Conservation (phyloP, 2,329 filamentous ascomycete species). For the Alternaria infectoria region DNA sequence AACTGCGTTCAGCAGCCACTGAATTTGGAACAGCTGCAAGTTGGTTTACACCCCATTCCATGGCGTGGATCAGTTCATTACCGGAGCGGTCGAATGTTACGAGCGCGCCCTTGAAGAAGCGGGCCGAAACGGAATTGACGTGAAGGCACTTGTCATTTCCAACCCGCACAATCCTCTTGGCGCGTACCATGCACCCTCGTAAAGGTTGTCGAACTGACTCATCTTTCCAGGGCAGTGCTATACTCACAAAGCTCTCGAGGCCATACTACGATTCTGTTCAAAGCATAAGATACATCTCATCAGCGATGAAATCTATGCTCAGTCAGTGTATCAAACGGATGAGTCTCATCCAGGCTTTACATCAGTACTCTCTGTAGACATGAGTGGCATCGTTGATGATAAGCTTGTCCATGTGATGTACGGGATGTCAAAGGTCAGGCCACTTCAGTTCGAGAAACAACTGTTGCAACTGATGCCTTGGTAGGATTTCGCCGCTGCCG, state of each 20-base stretch:
- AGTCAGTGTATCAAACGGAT: slow-evolving; percentile 53
- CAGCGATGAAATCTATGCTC: slow-evolving; percentile 65
- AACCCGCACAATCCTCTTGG: slow-evolving; percentile 61
- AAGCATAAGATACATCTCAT: slow-evolving; percentile 61
- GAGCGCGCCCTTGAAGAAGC: slow-evolving; percentile 47
- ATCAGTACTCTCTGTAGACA: slow-evolving; percentile 26
- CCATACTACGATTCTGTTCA: slow-evolving; percentile 58
- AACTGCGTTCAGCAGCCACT: neutral
- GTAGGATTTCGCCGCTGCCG: slow-evolving; percentile 63
- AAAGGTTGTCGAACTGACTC: neutral
- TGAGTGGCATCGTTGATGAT: slow-evolving; percentile 55
- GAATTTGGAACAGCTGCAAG: slow-evolving; percentile 1
- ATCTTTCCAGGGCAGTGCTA: slow-evolving; percentile 31
- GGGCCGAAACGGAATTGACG: slow-evolving; percentile 36
- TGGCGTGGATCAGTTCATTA: slow-evolving; percentile 1
- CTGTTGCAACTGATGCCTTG: neutral
- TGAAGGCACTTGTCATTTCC: slow-evolving; percentile 57
- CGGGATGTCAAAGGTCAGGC: slow-evolving; percentile 44
- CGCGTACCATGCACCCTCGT: neutral
- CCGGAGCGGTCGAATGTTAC: slow-evolving; percentile 40
- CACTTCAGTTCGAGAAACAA: neutral
- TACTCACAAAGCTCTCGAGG: slow-evolving; percentile 47
- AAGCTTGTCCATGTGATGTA: slow-evolving; percentile 59
- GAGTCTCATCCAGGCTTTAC: slow-evolving; percentile 25
- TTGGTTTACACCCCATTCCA: slow-evolving; percentile 3